These are phyloP conservation scores for Aspergillus affinis DNA, from an alignment of 495 filamentous ascomycete species.

Conservation along the genomic window DNA sequence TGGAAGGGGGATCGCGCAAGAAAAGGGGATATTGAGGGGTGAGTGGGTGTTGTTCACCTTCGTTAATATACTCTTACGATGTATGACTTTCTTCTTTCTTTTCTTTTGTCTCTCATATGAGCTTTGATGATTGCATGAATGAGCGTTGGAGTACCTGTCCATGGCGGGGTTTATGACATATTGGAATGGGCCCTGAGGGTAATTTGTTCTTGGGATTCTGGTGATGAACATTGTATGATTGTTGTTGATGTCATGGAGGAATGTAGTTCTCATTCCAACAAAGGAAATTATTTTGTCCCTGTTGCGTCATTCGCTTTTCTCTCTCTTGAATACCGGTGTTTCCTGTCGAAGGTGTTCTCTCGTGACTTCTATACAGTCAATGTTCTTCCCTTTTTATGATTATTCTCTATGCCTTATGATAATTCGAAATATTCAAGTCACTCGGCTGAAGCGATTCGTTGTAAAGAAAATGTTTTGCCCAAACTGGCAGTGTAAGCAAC, in stretches of 20 bases:
- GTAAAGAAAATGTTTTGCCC: neutral
- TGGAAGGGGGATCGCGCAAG: slow-evolving; percentile 26
- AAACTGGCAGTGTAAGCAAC: neutral
- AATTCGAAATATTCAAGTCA: too few relatives aligned
- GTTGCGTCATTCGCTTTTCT: too few relatives aligned
- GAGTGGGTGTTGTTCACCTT: slow-evolving; percentile 1
- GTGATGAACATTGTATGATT: neutral
- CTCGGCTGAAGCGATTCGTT: too few relatives aligned
- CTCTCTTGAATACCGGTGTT: neutral
- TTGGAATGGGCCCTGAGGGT: neutral
- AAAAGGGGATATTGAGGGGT: slow-evolving; percentile 15
- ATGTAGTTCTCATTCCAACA: neutral
- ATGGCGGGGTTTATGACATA: neutral
- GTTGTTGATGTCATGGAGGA: neutral
- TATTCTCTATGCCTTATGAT: too few relatives aligned
- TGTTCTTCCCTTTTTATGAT: neutral
- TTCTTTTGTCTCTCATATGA: neutral
- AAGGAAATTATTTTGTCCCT: neutral
- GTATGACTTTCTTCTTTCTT: neutral
- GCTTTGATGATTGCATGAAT: neutral
- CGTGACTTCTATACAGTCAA: neutral
- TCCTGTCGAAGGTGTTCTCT: neutral
- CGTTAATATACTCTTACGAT: neutral
- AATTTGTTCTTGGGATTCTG: too few relatives aligned
- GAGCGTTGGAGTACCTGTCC: too few relatives aligned